Evolutionary conservation across 2,329 filamentous ascomycete species (phyloP).

Genomic region (Fusarium tricinctum): DNA sequence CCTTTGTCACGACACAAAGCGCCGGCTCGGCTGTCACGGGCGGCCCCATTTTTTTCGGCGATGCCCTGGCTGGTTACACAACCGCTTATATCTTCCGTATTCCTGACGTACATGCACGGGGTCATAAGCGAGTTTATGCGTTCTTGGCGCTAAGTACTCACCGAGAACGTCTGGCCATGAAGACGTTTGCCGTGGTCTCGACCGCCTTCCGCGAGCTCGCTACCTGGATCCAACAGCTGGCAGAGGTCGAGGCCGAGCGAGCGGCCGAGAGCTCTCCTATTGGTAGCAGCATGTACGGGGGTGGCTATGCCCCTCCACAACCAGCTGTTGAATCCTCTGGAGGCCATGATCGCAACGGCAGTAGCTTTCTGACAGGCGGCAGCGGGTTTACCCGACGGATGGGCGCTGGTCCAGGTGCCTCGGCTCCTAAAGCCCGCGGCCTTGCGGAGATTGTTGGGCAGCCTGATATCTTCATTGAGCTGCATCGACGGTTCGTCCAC

Average conservation of each 20-base stretch:
- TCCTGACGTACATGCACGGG: slow-evolving; percentile 75
- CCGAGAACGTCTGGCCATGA: slow-evolving; percentile 75
- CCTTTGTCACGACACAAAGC: slow-evolving; percentile 68
- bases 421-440: slow-evolving; percentile 70
- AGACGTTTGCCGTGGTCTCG: slow-evolving; percentile 73
- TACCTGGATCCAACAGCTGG: slow-evolving; percentile 74
- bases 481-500: slow-evolving; percentile 74
- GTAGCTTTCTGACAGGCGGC: slow-evolving; percentile 70
- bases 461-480: slow-evolving; percentile 77
- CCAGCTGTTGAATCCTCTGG: slow-evolving; percentile 51
- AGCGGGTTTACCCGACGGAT: slow-evolving; percentile 71
- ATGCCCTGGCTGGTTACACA: slow-evolving; percentile 74
- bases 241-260: slow-evolving; percentile 73
- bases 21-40: slow-evolving; percentile 69
- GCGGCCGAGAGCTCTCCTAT: slow-evolving; percentile 61
- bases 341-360: slow-evolving; percentile 59
- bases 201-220: slow-evolving; percentile 74
- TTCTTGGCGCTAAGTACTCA: slow-evolving; percentile 76
- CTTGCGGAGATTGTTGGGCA: slow-evolving; percentile 75
- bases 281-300: slow-evolving; percentile 58
- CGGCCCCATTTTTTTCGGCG: slow-evolving; percentile 78
- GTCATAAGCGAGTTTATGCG: slow-evolving; percentile 77
- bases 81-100: slow-evolving; percentile 80
- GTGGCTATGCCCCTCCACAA: slow-evolving; percentile 50
- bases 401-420: slow-evolving; percentile 68